These are phyloP conservation scores for Leccinum variabile DNA, from an alignment of 1,284 basidiomycete species.

Conservation along the genomic window DNA sequence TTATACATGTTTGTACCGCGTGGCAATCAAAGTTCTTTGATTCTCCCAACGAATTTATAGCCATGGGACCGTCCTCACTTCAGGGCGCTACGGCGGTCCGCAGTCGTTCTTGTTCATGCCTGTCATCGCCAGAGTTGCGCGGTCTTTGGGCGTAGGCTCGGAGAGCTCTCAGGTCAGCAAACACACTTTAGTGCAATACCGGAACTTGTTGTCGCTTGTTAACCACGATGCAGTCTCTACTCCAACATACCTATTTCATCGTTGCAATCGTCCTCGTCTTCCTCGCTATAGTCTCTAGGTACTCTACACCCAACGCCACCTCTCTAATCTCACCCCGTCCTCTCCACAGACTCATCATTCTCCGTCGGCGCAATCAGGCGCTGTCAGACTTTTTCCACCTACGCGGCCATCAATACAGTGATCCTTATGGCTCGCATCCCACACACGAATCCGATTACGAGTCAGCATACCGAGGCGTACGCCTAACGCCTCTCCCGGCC, in stretches of 20 bases:
- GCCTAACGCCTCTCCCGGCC: constrained; percentile 20
- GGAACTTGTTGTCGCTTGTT: background rate
- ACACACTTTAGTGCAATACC: background rate
- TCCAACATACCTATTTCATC: constrained; percentile 29
- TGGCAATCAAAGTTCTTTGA: constrained; percentile 17
- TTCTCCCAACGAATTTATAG: background rate
- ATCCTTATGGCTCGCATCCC: constrained; percentile 3
- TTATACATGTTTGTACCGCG: constrained; percentile 21
- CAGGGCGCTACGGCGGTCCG: constrained; percentile 1
- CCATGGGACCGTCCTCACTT: background rate
- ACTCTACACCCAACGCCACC: background rate
- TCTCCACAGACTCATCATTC: constrained; percentile 20
- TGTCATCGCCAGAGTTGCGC: constrained; percentile 1
- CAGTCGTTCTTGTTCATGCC: constrained; percentile 15
- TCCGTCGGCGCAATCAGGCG: constrained; percentile 25
- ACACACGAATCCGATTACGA: background rate
- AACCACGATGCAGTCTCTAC: constrained; percentile 18
- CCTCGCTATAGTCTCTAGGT: constrained; percentile 27
- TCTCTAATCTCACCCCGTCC: background rate
- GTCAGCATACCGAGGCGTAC: constrained; percentile 16
- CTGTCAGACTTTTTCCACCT: constrained; percentile 26
- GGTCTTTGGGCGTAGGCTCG: background rate
- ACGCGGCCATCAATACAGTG: background rate
- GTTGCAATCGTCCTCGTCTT: constrained; percentile 18
- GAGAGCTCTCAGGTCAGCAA: constrained; percentile 23